Base-by-base conservation (phyloP, 352 stramenopile genomes). In the Phytophthora idaei region DNA sequence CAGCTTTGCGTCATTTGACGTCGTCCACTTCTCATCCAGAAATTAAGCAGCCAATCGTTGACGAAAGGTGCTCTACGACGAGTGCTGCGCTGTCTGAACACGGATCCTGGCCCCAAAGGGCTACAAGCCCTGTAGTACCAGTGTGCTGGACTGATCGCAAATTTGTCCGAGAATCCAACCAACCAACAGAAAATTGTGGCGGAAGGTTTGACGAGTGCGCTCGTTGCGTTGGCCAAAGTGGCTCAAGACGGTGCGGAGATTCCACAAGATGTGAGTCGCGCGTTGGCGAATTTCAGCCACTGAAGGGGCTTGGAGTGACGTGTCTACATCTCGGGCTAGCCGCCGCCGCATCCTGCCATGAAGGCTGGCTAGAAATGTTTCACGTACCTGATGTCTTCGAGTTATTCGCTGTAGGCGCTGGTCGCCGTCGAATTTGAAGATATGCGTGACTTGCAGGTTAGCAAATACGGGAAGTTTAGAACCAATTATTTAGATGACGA, bases 181-280 rank as follows among this genome's bases (percentile, higher is more conserved):
- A 98, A 98, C 69, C 93, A 98, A 67, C 80, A 88, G 14, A 84
- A 73, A 36, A 97, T 99, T 76, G 87, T 98, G 34, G 89, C 97
- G 55, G 89, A 98, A 78, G 93, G 90, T 1, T 75, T 94, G 31
- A 90, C 97, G 4, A 71, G 81, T 5, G 88, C 90, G 7, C 76
- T 99, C 8, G 85, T 96, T 41, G 56, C 77, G 28, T 81, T 99
- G 39, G 79, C 82, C 1, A 61, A 81, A 5, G 61, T 71, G 0
- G 80, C 86, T 25, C 54, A 56, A 45, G 87, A 97, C 25, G 90
- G 95, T 69, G 78, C 86, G 7, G 95, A 99, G 73, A 97, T 98
- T 34, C 90, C 97, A 47, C 95, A 99, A 77, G 97, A 99, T 66
- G 91, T 95, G 42, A 89, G 89, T 28, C 85, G 95, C 9, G 76